Conservation (phyloP, 169 alveolate species). For the Theileria luwenshuni region DNA sequence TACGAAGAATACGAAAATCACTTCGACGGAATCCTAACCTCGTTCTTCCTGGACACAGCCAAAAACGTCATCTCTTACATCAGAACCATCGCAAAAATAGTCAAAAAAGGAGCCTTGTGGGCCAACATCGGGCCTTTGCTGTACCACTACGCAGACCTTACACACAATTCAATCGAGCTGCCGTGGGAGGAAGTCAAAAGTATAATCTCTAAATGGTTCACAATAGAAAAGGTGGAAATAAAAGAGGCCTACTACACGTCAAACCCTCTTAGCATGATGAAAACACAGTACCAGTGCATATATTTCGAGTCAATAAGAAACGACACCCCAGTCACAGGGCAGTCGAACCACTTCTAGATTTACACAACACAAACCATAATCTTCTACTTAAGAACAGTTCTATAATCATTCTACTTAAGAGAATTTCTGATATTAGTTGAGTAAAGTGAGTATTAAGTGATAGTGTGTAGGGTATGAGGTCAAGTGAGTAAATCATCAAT, state of each 20-base stretch:
- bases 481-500: background rate
- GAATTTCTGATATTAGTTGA: too few relatives aligned
- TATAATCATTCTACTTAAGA: background rate
- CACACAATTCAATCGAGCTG: constrained; percentile 90
- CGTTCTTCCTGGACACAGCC: constrained; percentile 98
- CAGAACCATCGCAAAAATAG: constrained; percentile 89
- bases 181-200: constrained; percentile 90
- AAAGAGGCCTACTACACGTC: constrained; percentile 87
- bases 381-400: background rate
- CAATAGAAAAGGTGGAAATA: constrained; percentile 80
- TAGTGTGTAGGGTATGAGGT: background rate
- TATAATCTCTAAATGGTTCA: constrained; percentile 82
- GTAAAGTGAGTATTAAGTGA: background rate
- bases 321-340: constrained; percentile 58
- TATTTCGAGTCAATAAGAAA: constrained; percentile 87
- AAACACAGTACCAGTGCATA: constrained; percentile 86
- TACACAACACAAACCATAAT: background rate
- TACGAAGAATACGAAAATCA: constrained; percentile 69
- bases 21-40: constrained; percentile 94
- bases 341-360: constrained; percentile 33
- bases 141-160: constrained; percentile 93
- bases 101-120: constrained; percentile 94
- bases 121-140: constrained; percentile 97
- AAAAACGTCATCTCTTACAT: constrained; percentile 92
- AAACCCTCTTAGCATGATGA: constrained; percentile 87